Evolutionary conservation across 179 eudicot species (phyloP).

Genomic region (Silene vulgaris): DNA sequence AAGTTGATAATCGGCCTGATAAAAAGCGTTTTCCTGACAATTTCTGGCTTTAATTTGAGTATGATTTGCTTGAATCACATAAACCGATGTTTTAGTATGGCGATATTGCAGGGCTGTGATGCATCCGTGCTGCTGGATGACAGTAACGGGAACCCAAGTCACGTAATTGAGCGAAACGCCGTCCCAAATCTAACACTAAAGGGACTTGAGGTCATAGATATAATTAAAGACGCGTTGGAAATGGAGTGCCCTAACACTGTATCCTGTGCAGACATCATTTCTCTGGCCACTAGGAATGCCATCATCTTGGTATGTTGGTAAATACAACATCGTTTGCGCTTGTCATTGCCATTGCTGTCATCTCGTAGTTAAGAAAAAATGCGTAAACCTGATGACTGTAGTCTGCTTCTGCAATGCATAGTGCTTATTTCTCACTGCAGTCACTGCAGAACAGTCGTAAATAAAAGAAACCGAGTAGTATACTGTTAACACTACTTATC

Average conservation of each 20-base stretch:
- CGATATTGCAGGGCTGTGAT: constrained; percentile 31
- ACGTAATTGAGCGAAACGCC: constrained; percentile 24
- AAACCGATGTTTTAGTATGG: neutral
- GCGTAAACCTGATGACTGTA: neutral
- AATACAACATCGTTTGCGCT: neutral
- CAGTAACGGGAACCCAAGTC: constrained; percentile 27
- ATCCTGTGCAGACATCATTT: constrained; percentile 31
- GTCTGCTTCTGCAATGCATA: neutral
- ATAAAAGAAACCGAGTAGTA: neutral
- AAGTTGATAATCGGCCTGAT: neutral
- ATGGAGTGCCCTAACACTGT: constrained; percentile 27
- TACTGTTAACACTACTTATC: neutral
- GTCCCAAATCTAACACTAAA: constrained; percentile 28
- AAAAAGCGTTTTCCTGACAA: neutral
- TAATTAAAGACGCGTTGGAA: constrained; percentile 27
- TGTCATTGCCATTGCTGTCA: neutral
- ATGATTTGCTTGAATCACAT: neutral
- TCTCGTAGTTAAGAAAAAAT: neutral
- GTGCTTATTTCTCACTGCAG: constrained; percentile 7
- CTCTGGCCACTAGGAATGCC: constrained; percentile 33
- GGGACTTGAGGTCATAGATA: constrained; percentile 30
- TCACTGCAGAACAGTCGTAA: neutral
- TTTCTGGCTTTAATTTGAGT: neutral
- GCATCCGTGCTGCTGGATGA: constrained; percentile 32
- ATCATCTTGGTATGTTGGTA: constrained; percentile 24